A percentile compares a stretch with the other conserved stretches of the same genome.
Evolutionary conservation across 805 yeast species (phyloP).

Genomic region (Lipomyces orientalis): DNA sequence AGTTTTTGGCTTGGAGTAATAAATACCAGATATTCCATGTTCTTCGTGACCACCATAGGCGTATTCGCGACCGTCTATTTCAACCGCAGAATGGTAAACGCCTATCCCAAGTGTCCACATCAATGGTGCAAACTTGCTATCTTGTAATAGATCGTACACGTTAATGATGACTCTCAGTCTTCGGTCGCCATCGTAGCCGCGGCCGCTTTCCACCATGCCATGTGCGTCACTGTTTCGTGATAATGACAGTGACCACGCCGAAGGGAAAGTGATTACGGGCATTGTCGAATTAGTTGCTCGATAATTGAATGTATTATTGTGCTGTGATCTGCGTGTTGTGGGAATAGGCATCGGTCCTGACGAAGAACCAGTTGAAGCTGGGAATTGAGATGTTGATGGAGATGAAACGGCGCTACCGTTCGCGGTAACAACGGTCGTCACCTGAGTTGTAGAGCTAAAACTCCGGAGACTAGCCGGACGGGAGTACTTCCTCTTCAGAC

Average conservation of each 20-base stretch:
- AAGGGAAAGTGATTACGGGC: conserved; percentile 4
- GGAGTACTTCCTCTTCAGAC: conserved; percentile 13
- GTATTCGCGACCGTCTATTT: conserved; percentile 36
- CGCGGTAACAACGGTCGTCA: conserved; percentile 30
- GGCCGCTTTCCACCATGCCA: conserved; percentile 6
- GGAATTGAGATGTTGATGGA: conserved; percentile 18
- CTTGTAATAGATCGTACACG: conserved; percentile 37
- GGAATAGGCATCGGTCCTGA: conserved; percentile 26
- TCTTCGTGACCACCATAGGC: conserved; percentile 38
- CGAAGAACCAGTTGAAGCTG: conserved; percentile 2
- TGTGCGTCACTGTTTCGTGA: conserved; percentile 13
- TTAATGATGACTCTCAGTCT: conserved; percentile 28
- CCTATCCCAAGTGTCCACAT: conserved; percentile 37
- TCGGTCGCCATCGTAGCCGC: conserved; percentile 4
- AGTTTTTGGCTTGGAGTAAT: conserved; percentile 32
- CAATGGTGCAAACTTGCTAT: conserved; percentile 31
- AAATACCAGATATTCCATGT: conserved; percentile 36
- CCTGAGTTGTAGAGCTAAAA: conserved; percentile 29
- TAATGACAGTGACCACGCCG: conserved; percentile 19
- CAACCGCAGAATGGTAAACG: conserved; percentile 38
- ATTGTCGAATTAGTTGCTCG: conserved; percentile 13
- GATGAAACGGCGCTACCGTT: conserved; percentile 28
- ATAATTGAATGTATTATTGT: conserved; percentile 11
- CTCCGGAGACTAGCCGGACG: conserved; percentile 34
- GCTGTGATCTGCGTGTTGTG: conserved; percentile 7